Evolutionary conservation across 2,329 filamentous ascomycete species (phyloP), one percentile per base, ranked within the genome.

Genomic region (Ophiostoma sp.): DNA sequence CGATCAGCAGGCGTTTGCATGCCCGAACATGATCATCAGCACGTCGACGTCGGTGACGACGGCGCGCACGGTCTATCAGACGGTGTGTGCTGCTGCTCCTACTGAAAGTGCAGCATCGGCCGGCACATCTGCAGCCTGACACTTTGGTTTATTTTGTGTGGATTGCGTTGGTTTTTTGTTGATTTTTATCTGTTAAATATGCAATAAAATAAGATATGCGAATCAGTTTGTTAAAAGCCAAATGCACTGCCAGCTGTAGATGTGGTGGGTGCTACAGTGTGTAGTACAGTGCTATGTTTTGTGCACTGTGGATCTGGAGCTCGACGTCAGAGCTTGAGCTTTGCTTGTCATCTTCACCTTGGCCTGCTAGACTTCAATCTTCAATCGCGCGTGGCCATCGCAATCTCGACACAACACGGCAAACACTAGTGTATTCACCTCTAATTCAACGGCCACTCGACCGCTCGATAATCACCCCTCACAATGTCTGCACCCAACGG

Each of bases 401-500:
- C n/a, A 57, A 11, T 27, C 23, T 27, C 57, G 57, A 20, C 27
- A 33, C 13, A 62, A 3, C n/a, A 4, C 23, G 2, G 10, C 52
- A 11, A 15, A 57, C 11, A 11, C 7, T 23, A 23, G 52, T 10
- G 4, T 57, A 3, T 13, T 20, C 13, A 31, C 44, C 44, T 20
- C 1, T 10, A 27, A 57, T 8, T 20, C 57, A 13, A 64, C 33
- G 27, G 27, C 27, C 5, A 4, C 8, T 13, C 39, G 10, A 11
- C 39, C 15, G 15, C 13, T 13, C 39, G 39, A 35, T 5, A 20
- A 36, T 0, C 4, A 33, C 23, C 6, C 0, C 41, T 39, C 48
- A 60, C 68, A 70, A 84, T 84, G 82, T 79, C 83, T 27, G 79
- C 82, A 71, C 76, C 77, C 72, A 77, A 76, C 70, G 74, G 62